Conservation (phyloP, 2,329 filamentous ascomycete species). For the Trichoderma sp. region DNA sequence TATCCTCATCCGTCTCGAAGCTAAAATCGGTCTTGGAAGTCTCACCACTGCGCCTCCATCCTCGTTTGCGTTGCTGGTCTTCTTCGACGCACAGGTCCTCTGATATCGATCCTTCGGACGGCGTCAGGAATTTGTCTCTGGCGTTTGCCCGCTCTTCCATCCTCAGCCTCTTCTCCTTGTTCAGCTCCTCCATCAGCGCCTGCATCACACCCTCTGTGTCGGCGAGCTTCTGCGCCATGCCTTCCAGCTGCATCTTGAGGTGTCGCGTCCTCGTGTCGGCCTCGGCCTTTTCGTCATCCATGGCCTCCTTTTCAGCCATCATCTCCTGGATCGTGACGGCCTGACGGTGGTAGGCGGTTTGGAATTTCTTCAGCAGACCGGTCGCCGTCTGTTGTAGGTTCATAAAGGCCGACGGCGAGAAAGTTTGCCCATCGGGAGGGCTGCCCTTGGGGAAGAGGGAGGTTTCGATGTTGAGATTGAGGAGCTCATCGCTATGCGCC, state of each 20-base stretch:
- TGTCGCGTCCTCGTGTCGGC: conserved; percentile 50
- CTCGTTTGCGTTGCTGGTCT: conserved; percentile 40
- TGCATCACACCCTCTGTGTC: conserved; percentile 53
- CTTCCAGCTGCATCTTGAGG: conserved; percentile 58
- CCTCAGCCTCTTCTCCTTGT: conserved; percentile 48
- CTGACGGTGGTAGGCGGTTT: conserved; percentile 55
- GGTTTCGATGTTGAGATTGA: conserved; percentile 52
- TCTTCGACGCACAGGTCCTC: conserved; percentile 56
- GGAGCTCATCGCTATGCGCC: conserved; percentile 50
- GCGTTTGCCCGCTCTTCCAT: conserved; percentile 36
- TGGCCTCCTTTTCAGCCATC: conserved; percentile 50
- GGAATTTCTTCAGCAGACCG: conserved; percentile 54
- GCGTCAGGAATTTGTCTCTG: conserved; percentile 27
- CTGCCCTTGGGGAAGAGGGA: conserved; percentile 49
- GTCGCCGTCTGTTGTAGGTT: conserved; percentile 58
- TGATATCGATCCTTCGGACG: conserved; percentile 43
- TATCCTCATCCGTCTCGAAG: conserved; percentile 53
- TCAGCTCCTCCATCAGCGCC: conserved; percentile 49
- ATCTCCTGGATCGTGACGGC: conserved; percentile 50
- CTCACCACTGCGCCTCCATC: conserved; percentile 43
- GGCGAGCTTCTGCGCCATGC: conserved; percentile 51
- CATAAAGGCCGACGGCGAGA: conserved; percentile 59
- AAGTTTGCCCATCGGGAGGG: conserved; percentile 45
- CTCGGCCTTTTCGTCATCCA: conserved; percentile 55
- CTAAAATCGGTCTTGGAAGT: conserved; percentile 42